These are phyloP conservation scores for Phytophthora idaei DNA, from an alignment of 352 stramenopile species.

Conservation along the genomic window DNA sequence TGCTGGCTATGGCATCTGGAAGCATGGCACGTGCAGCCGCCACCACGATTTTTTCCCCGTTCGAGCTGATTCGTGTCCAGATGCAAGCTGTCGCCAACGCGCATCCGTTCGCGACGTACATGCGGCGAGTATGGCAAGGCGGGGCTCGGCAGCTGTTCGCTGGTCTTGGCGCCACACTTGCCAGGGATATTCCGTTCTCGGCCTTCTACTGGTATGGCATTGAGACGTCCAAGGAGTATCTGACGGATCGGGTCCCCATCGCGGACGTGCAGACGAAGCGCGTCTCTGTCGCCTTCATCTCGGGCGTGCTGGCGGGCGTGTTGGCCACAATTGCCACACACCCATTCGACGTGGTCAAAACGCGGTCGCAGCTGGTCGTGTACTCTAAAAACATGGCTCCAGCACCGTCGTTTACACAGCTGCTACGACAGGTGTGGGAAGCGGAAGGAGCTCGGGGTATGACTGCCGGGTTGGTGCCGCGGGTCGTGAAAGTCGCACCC, in stretches of 20 bases:
- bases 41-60: conserved; percentile 77
- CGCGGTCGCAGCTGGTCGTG: conserved; percentile 72
- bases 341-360: conserved; percentile 97
- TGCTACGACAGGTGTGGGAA: conserved; percentile 57
- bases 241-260: conserved; percentile 36
- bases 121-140: conserved; percentile 43
- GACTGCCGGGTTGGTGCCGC: conserved; percentile 53
- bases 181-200: conserved; percentile 95
- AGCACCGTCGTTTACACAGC: conserved; percentile 38
- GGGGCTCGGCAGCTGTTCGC: conserved; percentile 55
- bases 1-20: conserved; percentile 58
- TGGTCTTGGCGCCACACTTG: conserved; percentile 90
- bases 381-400: conserved; percentile 42
- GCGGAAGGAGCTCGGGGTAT: conserved; percentile 51
- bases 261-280: conserved; percentile 38
- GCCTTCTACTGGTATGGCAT: conserved; percentile 94
- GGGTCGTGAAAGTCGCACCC: conserved; percentile 73
- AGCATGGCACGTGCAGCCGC: conserved; percentile 54
- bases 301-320: conserved; percentile 77
- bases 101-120: conserved; percentile 56
- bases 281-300: conserved; percentile 79
- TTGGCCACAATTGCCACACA: conserved; percentile 92
- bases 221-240: conserved; percentile 76
- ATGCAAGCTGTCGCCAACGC: conserved; percentile 78
- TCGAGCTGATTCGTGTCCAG: conserved; percentile 88